Evolutionary conservation across 495 filamentous ascomycete genomes (phyloP).

Genomic region (Penicillium canariense): DNA sequence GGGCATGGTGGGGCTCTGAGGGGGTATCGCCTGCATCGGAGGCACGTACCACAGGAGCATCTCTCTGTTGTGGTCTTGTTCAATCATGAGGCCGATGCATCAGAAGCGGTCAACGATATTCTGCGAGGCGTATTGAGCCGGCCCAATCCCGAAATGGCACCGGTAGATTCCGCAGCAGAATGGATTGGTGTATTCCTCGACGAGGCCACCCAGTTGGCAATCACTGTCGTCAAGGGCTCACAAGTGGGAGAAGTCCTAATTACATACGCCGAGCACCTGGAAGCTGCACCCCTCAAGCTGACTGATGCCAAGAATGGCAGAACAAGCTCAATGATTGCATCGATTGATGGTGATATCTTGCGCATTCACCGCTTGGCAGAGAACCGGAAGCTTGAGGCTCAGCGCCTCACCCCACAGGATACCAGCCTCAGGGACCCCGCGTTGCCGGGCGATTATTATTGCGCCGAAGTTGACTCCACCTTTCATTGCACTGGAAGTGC

Average conservation of each 20-base stretch:
- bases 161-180: background rate
- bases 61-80: conserved; percentile 31
- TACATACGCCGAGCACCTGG: conserved; percentile 13
- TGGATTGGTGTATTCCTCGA: conserved; percentile 33
- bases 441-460: conserved; percentile 27
- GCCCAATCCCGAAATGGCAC: background rate
- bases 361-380: conserved; percentile 24
- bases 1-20: conserved; percentile 34
- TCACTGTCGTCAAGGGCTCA: conserved; percentile 17
- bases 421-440: background rate
- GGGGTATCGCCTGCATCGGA: conserved; percentile 32
- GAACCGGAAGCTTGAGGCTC: conserved; percentile 25
- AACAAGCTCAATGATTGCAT: conserved; percentile 11
- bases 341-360: conserved; percentile 19
- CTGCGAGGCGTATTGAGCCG: conserved; percentile 15
- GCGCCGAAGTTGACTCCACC: conserved; percentile 27
- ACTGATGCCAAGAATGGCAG: conserved; percentile 10
- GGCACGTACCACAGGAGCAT: conserved; percentile 24
- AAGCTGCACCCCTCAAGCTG: conserved; percentile 9
- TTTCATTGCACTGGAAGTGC: conserved; percentile 30
- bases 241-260: conserved; percentile 18
- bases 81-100: conserved; percentile 28
- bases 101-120: conserved; percentile 13
- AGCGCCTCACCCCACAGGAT: conserved; percentile 17
- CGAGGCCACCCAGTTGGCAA: conserved; percentile 21